Conservation (phyloP, 345 rosid species). For the Salix koriyanagi region DNA sequence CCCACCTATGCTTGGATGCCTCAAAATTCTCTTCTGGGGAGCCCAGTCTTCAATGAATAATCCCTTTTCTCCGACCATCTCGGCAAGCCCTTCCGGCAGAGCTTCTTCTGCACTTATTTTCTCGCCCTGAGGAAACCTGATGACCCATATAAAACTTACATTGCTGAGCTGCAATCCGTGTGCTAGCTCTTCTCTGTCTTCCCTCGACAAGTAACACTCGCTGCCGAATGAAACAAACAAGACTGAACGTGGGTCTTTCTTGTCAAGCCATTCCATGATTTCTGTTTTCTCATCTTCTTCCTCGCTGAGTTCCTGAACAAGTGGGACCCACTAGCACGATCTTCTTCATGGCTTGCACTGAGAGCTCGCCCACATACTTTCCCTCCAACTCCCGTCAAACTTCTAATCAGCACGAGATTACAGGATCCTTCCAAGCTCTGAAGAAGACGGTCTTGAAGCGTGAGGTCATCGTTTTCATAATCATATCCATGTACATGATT, state of each 20-base stretch:
- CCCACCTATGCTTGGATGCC: constrained; percentile 25
- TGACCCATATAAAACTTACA: constrained; percentile 35
- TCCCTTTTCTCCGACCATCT: constrained; percentile 29
- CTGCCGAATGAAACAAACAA: constrained; percentile 38
- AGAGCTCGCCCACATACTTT: constrained; percentile 29
- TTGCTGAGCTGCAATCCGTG: constrained; percentile 30
- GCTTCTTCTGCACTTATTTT: constrained; percentile 8
- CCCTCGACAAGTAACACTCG: constrained; percentile 28
- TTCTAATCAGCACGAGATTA: constrained; percentile 25
- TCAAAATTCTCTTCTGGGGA: constrained; percentile 28
- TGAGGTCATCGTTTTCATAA: neutral
- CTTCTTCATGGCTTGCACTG: constrained; percentile 19
- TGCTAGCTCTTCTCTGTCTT: constrained; percentile 36
- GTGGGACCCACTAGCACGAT: constrained; percentile 32
- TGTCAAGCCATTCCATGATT: constrained; percentile 29
- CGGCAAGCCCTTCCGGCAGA: constrained; percentile 25
- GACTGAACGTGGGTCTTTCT: constrained; percentile 12
- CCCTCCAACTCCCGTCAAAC: constrained; percentile 32
- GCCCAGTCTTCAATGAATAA: constrained; percentile 33
- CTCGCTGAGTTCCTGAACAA: constrained; percentile 14
- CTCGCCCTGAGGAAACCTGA: constrained; percentile 27
- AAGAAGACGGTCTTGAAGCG: neutral
- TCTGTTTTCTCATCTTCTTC: constrained; percentile 1
- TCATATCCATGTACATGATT: constrained; percentile 3
- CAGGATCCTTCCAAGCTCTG: constrained; percentile 18